These are phyloP conservation scores for Leptographium lundbergii DNA, from an alignment of 2,329 filamentous ascomycete species.

Conservation along the genomic window DNA sequence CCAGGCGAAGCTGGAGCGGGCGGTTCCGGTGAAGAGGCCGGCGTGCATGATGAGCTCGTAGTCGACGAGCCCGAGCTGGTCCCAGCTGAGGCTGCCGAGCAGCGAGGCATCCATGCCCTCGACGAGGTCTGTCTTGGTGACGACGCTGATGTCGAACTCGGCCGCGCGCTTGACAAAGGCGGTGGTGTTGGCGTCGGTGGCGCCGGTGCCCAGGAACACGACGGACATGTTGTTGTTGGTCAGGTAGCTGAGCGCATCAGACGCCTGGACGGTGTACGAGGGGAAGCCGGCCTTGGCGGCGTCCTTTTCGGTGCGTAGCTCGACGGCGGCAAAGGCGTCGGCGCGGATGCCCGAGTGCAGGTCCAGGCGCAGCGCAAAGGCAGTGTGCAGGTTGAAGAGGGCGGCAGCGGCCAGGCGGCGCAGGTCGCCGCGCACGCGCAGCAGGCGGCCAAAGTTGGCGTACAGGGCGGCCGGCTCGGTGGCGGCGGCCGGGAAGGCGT, in stretches of 20 bases:
- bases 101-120: slow-evolving; percentile 20
- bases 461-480: slow-evolving; percentile 17
- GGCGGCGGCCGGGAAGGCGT: slow-evolving; percentile 20
- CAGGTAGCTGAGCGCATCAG: slow-evolving; percentile 20
- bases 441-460: slow-evolving; percentile 24
- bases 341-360: slow-evolving; percentile 13
- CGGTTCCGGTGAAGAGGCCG: slow-evolving; percentile 29
- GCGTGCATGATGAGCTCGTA: slow-evolving; percentile 34
- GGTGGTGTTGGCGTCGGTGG: slow-evolving; percentile 20
- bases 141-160: slow-evolving; percentile 24
- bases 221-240: slow-evolving; percentile 16
- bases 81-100: slow-evolving; percentile 28
- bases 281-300: slow-evolving; percentile 12
- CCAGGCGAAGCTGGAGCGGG: slow-evolving; percentile 33
- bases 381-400: slow-evolving; percentile 21
- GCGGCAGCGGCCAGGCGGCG: slow-evolving; percentile 21
- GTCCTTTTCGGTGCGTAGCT: slow-evolving; percentile 24
- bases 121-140: slow-evolving; percentile 30
- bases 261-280: slow-evolving; percentile 20
- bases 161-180: slow-evolving; percentile 23
- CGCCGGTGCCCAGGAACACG: slow-evolving; percentile 31
- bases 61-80: slow-evolving; percentile 37
- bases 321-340: slow-evolving; percentile 18
- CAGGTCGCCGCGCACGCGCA: slow-evolving; percentile 22
- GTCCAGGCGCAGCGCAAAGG: slow-evolving; percentile 15